Percentiles rank a stretch among this genome's conserved stretches.
Evolutionary conservation across 768 basidiomycete species (phyloP).

Genomic region (Termitomyces sp.): DNA sequence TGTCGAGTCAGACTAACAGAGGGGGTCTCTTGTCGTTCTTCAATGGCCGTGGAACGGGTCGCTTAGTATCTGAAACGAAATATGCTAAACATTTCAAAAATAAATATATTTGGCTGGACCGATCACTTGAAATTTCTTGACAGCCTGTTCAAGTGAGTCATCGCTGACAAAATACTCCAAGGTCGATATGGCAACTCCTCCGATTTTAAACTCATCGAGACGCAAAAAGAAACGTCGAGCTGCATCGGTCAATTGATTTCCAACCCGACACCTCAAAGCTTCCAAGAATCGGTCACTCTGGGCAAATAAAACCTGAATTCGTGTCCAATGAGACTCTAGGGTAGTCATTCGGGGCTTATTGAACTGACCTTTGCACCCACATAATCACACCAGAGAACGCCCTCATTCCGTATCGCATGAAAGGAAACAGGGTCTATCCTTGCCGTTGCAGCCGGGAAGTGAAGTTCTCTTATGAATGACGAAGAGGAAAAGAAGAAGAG

Average conservation of each 20-base stretch:
- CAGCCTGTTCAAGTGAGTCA: constrained; percentile 14
- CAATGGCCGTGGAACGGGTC: neutral
- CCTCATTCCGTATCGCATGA: constrained; percentile 4
- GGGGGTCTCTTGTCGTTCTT: constrained; percentile 11
- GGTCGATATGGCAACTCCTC: constrained; percentile 15
- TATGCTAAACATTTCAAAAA: neutral
- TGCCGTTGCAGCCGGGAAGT: neutral
- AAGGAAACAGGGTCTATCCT: neutral
- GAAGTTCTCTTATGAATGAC: constrained; percentile 6
- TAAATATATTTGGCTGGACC: neutral
- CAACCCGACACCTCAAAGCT: constrained; percentile 15
- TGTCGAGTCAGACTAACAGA: constrained; percentile 23
- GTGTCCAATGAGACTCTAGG: neutral
- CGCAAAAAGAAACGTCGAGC: constrained; percentile 17
- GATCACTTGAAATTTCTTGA: constrained; percentile 15
- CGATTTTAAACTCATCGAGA: constrained; percentile 20
- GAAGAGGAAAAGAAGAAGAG: constrained; percentile 12
- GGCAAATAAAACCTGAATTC: constrained; percentile 12
- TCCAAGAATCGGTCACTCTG: constrained; percentile 17
- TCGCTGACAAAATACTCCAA: constrained; percentile 19
- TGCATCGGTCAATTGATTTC: constrained; percentile 13
- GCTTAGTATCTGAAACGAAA: neutral
- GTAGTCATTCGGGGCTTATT: neutral
- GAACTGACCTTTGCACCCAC: constrained; percentile 19
- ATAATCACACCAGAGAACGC: constrained; percentile 20